phyloP scores from a whole-genome alignment of 2,329 filamentous ascomycete genomes.

The Calycina marina region DNA sequence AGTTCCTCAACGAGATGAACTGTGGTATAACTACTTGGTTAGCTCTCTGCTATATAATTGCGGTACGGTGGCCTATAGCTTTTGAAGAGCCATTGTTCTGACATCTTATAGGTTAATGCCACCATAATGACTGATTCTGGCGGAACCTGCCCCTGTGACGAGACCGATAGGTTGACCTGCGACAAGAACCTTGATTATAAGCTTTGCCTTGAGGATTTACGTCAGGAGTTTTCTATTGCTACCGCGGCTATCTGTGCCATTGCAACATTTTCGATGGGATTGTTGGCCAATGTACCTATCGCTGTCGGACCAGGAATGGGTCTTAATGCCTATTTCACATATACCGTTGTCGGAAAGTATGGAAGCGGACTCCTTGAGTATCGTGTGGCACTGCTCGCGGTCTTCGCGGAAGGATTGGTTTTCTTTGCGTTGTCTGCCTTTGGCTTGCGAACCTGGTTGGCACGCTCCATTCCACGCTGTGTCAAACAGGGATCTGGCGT shows the following conservation, averaged over 20 bases:
- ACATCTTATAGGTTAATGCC: conserved; percentile 30
- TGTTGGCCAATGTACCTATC: conserved; percentile 63
- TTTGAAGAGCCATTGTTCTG: conserved; percentile 19
- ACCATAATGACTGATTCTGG: conserved; percentile 49
- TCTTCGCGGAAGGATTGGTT: conserved; percentile 78
- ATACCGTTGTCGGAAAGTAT: conserved; percentile 59
- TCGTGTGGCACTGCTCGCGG: conserved; percentile 63
- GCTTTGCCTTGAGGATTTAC: conserved; percentile 40
- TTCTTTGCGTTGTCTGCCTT: conserved; percentile 69
- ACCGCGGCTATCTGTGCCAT: conserved; percentile 73
- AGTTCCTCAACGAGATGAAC: conserved; percentile 72
- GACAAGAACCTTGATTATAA: conserved; percentile 54
- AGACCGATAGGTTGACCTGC: conserved; percentile 9
- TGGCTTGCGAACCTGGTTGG: conserved; percentile 78
- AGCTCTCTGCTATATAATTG: conserved; percentile 62
- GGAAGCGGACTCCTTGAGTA: conserved; percentile 63
- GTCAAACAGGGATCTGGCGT: conserved; percentile 81
- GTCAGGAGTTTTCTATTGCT: conserved; percentile 62
- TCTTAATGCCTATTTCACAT: conserved; percentile 81
- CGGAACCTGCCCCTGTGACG: conserved; percentile 25
- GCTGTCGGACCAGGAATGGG: conserved; percentile 65
- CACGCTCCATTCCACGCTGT: conserved; percentile 64
- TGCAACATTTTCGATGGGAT: conserved; percentile 69
- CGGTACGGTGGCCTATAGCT: conserved; percentile 38
- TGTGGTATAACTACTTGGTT: conserved; percentile 65